A percentile compares a stretch with the other conserved stretches of the same genome.
phyloP scores from a whole-genome alignment of 2,329 filamentous ascomycete genomes.

The Tolypocladium ophioglossoides region DNA sequence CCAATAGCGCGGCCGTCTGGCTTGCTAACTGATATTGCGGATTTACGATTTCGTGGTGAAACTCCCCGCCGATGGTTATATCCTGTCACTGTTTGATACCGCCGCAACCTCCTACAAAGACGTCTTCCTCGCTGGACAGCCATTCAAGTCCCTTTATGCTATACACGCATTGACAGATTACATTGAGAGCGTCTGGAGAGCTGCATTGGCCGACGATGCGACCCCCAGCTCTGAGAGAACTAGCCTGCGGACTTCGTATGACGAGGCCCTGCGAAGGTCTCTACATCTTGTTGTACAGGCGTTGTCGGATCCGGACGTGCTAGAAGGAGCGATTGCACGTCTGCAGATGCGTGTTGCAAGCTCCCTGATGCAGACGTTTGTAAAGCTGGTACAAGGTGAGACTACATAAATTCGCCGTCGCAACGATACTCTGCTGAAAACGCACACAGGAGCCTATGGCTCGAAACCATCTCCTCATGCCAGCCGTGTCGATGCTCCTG shows the following conservation, averaged over 20 bases:
- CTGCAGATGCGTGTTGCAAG: constrained; percentile 17
- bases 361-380: constrained; percentile 16
- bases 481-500: constrained; percentile 15
- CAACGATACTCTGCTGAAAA: background rate
- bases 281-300: constrained; percentile 48
- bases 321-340: constrained; percentile 20
- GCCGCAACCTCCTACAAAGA: constrained; percentile 41
- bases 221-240: background rate
- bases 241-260: background rate
- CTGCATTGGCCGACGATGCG: background rate
- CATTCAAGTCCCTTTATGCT: constrained; percentile 66
- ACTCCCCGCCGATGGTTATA: constrained; percentile 56
- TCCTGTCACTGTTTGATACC: constrained; percentile 48
- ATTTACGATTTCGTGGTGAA: constrained; percentile 61
- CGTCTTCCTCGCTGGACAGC: constrained; percentile 58
- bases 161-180: constrained; percentile 56
- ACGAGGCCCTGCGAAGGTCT: constrained; percentile 23
- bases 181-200: constrained; percentile 34
- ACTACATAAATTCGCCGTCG: background rate
- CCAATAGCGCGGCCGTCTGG: background rate
- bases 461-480: background rate
- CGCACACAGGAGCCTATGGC: background rate
- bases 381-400: constrained; percentile 17
- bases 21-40: constrained; percentile 22
- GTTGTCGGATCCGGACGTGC: constrained; percentile 46